Conservation (phyloP, 1,139 yeast species). For the Protomyces gravidus region DNA sequence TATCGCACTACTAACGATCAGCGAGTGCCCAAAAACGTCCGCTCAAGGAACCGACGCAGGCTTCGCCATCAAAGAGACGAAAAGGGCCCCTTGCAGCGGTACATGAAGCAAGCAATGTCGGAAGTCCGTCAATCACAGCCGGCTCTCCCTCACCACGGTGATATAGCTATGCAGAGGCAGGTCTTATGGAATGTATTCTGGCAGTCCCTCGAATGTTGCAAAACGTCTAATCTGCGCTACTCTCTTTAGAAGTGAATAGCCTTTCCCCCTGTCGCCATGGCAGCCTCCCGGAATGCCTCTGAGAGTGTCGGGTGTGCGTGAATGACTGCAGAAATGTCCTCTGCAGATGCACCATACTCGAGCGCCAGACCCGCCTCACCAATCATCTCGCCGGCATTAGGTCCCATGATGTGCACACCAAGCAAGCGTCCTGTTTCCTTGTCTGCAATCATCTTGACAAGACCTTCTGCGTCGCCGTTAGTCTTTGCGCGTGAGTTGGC, state of each 20-base stretch:
- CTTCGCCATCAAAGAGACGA: slow-evolving; percentile 21
- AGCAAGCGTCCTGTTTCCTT: slow-evolving; percentile 94
- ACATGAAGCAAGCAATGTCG: neutral
- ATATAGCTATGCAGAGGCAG: too few relatives aligned
- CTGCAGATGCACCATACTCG: slow-evolving; percentile 98
- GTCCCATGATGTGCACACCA: slow-evolving; percentile 96
- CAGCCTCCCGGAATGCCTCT: slow-evolving; percentile 98
- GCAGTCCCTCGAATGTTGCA: too few relatives aligned
- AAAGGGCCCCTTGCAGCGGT: neutral
- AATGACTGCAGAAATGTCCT: slow-evolving; percentile 94
- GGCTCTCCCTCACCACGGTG: neutral
- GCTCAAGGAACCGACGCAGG: slow-evolving; percentile 20
- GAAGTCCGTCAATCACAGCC: neutral
- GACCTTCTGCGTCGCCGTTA: slow-evolving; percentile 93
- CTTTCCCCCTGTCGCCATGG: slow-evolving; percentile 84
- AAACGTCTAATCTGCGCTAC: too few relatives aligned
- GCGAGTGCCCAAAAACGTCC: slow-evolving; percentile 23
- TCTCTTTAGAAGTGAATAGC: slow-evolving; percentile 69
- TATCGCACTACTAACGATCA: neutral
- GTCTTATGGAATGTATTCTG: too few relatives aligned
- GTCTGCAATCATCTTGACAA: slow-evolving; percentile 91
- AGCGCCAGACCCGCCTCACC: slow-evolving; percentile 97
- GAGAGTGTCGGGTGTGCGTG: slow-evolving; percentile 98
- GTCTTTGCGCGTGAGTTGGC: slow-evolving; percentile 99
- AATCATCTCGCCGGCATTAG: slow-evolving; percentile 99